Evolutionary conservation across 495 filamentous ascomycete genomes (phyloP).

Genomic region (Penicillium psychrofluorescens): DNA sequence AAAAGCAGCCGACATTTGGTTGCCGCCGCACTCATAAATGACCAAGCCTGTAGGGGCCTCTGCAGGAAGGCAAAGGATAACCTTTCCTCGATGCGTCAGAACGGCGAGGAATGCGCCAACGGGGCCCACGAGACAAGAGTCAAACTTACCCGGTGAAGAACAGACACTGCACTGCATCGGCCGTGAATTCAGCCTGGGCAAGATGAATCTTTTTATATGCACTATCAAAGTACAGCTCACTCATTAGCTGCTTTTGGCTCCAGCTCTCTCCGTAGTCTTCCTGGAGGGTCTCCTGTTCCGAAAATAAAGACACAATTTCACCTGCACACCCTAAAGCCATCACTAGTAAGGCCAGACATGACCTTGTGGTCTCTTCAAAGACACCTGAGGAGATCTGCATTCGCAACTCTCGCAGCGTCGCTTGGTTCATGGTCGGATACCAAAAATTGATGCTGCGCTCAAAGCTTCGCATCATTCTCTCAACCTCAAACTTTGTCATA

Average conservation of each 20-base stretch:
- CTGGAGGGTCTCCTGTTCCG: not conserved
- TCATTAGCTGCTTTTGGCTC: not conserved
- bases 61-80: conserved; percentile 10
- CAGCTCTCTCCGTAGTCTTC: not conserved
- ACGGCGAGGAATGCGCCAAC: no score
- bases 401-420: not conserved
- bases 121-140: no score
- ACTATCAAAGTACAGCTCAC: conserved; percentile 2
- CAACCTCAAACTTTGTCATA: conserved; percentile 5
- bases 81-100: not conserved
- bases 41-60: conserved; percentile 12
- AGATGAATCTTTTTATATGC: conserved; percentile 7
- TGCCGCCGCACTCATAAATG: conserved; percentile 8
- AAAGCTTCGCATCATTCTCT: conserved; percentile 2
- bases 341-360: conserved; percentile 6
- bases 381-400: not conserved
- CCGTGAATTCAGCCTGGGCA: conserved; percentile 5
- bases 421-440: conserved; percentile 9
- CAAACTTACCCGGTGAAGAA: conserved; percentile 7
- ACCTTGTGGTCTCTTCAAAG: conserved; percentile 1
- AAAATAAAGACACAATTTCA: conserved; percentile 1
- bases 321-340: conserved; percentile 10
- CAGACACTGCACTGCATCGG: conserved; percentile 7
- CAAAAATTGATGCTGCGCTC: conserved; percentile 10
- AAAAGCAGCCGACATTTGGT: conserved; percentile 11